phyloP scores from a whole-genome alignment of 1,284 basidiomycete genomes.

The Sanghuangporus sanghuang region DNA sequence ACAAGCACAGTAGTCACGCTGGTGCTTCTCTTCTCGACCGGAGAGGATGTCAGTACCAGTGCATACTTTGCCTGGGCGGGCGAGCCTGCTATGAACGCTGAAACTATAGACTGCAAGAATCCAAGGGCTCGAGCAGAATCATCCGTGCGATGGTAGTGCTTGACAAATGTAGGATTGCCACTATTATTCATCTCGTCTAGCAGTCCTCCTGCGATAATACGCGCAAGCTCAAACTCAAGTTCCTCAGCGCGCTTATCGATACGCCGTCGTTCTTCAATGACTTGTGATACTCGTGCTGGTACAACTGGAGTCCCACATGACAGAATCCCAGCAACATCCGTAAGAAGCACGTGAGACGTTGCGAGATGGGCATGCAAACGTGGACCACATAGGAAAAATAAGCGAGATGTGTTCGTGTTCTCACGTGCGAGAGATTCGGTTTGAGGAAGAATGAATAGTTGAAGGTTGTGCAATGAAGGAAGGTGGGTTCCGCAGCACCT shows the following conservation, averaged over 20 bases:
- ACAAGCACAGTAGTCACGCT: constrained; percentile 48
- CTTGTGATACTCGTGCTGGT: constrained; percentile 62
- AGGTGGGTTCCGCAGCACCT: constrained; percentile 88
- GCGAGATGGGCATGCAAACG: constrained; percentile 62
- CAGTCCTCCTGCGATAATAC: constrained; percentile 45
- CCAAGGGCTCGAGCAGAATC: constrained; percentile 55
- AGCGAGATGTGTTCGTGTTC: constrained; percentile 56
- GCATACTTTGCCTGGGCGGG: constrained; percentile 33
- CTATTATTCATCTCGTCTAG: constrained; percentile 28
- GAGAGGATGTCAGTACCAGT: constrained; percentile 57
- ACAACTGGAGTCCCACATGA: constrained; percentile 62
- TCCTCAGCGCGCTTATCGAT: constrained; percentile 59
- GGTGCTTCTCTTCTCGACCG: constrained; percentile 49
- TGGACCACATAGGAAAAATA: constrained; percentile 80
- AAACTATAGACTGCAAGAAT: constrained; percentile 55
- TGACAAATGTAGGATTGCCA: constrained; percentile 30
- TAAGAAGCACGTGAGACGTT: constrained; percentile 49
- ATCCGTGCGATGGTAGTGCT: constrained; percentile 53
- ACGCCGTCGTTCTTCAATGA: constrained; percentile 61
- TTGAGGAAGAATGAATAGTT: constrained; percentile 65
- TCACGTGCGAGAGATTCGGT: constrained; percentile 57
- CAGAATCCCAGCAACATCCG: constrained; percentile 51
- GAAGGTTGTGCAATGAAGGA: constrained; percentile 65
- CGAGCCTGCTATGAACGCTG: constrained; percentile 34
- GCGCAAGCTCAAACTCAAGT: constrained; percentile 64